Evolutionary conservation across 805 yeast species (phyloP), one percentile per base, ranked within the genome.

Genomic region (Cyberlindnera suaveolens): DNA sequence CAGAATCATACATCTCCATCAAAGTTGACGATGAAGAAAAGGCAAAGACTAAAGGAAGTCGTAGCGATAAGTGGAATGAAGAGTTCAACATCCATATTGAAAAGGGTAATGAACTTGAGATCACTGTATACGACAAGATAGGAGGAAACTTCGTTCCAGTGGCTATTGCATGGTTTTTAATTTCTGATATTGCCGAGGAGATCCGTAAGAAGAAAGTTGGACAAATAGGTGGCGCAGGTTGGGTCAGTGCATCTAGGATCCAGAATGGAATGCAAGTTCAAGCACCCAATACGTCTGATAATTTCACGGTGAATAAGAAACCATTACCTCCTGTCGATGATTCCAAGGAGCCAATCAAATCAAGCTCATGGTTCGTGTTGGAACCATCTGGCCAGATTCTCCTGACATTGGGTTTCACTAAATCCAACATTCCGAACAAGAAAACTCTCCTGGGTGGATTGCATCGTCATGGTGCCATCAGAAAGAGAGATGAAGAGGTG

Each of bases 391-490:
- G 99, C 18, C 96, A 89, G 63, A 79, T 93, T 31, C 69, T 85
- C 43, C 62, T 93, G 35, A 78, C 82, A 5, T 65, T 91, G 20
- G 84, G 91, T 3, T 93, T 93, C 59, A 83, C 82, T 36, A 91
- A 91, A 56, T 75, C 83, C 6, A 65, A 68, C 20, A 60, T 66
- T 30, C 75, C 73, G 16, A 73, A 71, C 41, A 72, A 70, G 50
- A 70, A 68, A 39, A 58, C 64, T 15, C 44, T 64, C 15, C 65
- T 75, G 38, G 84, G 84, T 41, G 87, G 87, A 0, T 71, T 85
- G 42, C 91, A 88, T 30, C 95, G 99, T 72, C 96, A 91, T 61
- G 98, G 97, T 68, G 99, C 99, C 49, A 91, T 93, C 51, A 84
- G 96, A 57, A 93, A 88, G 63, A 81, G 90, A 68, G 88, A 90